Evolutionary conservation across 441 rosid genomes (phyloP).

Genomic region (Dalechampia spathulata): DNA sequence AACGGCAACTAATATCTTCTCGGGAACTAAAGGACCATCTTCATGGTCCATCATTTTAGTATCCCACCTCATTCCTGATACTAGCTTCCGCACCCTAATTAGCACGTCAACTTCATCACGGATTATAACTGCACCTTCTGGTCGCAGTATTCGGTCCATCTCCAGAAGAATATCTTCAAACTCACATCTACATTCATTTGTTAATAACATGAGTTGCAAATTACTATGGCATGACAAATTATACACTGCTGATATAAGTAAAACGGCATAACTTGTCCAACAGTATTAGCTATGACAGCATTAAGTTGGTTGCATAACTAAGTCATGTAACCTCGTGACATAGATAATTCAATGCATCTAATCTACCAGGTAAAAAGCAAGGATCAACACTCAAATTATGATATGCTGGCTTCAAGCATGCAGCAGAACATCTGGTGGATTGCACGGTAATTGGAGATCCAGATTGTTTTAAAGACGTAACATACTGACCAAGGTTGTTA

Average conservation of each 20-base stretch:
- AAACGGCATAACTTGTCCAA: background rate
- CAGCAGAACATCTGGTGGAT: no score
- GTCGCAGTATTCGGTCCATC: slow-evolving; percentile 84
- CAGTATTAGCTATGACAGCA: no score
- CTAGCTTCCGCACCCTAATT: slow-evolving; percentile 58
- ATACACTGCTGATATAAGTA: background rate
- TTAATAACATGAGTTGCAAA: background rate
- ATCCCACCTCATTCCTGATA: slow-evolving; percentile 87
- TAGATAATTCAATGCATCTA: background rate
- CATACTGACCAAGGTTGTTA: no score
- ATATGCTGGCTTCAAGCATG: no score
- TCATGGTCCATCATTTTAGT: slow-evolving; percentile 92
- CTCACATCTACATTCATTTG: slow-evolving; percentile 51
- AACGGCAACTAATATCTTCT: slow-evolving; percentile 63
- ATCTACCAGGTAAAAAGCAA: background rate
- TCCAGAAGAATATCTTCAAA: slow-evolving; percentile 79
- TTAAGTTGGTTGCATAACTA: no score
- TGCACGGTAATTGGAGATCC: no score
- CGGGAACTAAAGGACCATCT: slow-evolving; percentile 91
- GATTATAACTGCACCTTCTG: slow-evolving; percentile 82
- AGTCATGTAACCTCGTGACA: no score
- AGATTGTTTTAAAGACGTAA: no score
- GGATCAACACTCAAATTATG: background rate
- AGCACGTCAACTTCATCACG: slow-evolving; percentile 79
- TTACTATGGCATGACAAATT: background rate